Conservation (phyloP, 1,284 basidiomycete species). For the Leucoagaricus sp. region DNA sequence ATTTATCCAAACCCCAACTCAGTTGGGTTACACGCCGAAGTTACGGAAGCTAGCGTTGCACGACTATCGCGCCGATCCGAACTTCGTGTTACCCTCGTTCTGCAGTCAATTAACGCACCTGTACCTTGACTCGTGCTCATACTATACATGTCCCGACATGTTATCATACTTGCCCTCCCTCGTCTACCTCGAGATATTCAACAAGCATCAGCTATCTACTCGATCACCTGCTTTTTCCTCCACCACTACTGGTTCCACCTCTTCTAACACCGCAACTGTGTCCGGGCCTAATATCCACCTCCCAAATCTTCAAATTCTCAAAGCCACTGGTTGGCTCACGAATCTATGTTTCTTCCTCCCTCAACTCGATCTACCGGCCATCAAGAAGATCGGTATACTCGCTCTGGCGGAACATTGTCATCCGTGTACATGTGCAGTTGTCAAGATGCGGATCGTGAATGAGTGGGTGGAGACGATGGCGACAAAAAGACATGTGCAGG, state of each 20-base stretch:
- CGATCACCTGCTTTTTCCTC: too few relatives aligned
- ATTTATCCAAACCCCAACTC: constrained; percentile 10
- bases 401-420: constrained; percentile 10
- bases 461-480: constrained; percentile 3
- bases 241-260: too few relatives aligned
- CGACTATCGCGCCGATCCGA: constrained; percentile 2
- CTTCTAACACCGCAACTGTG: too few relatives aligned
- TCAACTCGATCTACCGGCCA: not conserved
- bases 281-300: not conserved
- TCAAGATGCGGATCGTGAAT: constrained; percentile 6
- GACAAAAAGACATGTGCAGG: not conserved
- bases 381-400: not conserved
- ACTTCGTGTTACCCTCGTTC: not conserved
- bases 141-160: constrained; percentile 6
- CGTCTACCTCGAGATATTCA: constrained; percentile 6
- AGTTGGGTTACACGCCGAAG: not conserved
- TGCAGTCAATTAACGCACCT: constrained; percentile 3
- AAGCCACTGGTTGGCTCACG: constrained; percentile 7
- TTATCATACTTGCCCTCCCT: constrained; percentile 11
- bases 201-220: constrained; percentile 9
- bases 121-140: constrained; percentile 9
- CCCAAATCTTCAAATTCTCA: constrained; percentile 2
- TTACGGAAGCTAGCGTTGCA: constrained; percentile 2
- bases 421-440: constrained; percentile 7
- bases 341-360: constrained; percentile 13